Evolutionary conservation across 371 early-diverging fungal species (phyloP).

Genomic region (Parasitella parasitica): DNA sequence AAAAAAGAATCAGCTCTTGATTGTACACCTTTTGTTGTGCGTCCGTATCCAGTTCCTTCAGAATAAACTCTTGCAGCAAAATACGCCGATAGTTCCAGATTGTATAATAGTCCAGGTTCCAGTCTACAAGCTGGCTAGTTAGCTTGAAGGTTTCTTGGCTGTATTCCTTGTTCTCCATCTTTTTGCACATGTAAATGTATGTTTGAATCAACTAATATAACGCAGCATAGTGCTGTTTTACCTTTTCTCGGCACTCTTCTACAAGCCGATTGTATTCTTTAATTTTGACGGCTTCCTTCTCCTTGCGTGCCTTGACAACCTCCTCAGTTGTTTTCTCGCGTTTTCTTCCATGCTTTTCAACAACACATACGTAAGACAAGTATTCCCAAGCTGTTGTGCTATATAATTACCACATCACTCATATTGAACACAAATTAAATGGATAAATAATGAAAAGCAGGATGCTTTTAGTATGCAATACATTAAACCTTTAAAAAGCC

Average conservation of each 20-base stretch:
- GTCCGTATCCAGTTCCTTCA: constrained; percentile 18
- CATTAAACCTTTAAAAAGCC: no score
- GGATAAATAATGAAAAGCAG: not conserved
- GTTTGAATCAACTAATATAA: not conserved
- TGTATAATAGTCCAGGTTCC: constrained; percentile 89
- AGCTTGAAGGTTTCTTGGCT: constrained; percentile 57
- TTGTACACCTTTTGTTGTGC: constrained; percentile 38
- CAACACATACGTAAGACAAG: not conserved
- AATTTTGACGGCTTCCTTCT: constrained; percentile 50
- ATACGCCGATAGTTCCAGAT: constrained; percentile 88
- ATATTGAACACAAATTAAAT: constrained; percentile 7
- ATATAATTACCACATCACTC: constrained; percentile 30
- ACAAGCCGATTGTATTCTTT: constrained; percentile 50
- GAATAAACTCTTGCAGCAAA: constrained; percentile 49
- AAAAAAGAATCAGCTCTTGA: constrained; percentile 66
- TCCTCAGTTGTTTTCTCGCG: constrained; percentile 49
- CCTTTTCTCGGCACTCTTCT: constrained; percentile 34
- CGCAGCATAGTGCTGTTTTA: not conserved
- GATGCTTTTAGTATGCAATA: not conserved
- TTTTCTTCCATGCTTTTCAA: constrained; percentile 46
- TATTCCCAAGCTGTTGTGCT: not conserved
- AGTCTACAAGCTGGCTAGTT: constrained; percentile 71
- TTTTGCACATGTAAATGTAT: not conserved
- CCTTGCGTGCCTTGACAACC: constrained; percentile 29
- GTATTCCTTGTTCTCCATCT: constrained; percentile 35